Evolutionary conservation across 2,329 filamentous ascomycete genomes (phyloP), one percentile per base, ranked within the genome.

Genomic region (Aspergillus vadensis): DNA sequence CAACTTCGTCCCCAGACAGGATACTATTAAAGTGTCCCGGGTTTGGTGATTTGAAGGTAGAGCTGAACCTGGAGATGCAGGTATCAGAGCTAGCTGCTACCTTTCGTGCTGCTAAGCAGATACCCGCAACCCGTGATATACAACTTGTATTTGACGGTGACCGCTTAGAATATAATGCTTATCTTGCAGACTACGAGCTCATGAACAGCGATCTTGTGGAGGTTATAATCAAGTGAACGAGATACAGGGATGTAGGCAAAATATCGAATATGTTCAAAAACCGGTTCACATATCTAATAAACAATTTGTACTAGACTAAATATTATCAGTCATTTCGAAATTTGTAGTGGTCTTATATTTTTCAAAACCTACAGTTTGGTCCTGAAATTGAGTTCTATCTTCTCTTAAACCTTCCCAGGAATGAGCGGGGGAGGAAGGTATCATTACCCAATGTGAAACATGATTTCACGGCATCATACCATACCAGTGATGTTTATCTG

Each of bases 71-170:
- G 8, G 69, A 81, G 57, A 91, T 87, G 1, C 82, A 80, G 2
- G 81, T 92, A 23, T 82, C 81, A 32, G 86, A 84, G 56, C 81
- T 96, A 55, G 78, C 90, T 17, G 79, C 78, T 41, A 84, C 82
- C 3, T 94, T 90, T 72, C 83, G 86, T 54, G 79, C 79, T 39
- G 78, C 82, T 65, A 81, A 83, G 30, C 68, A 79, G 0, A 72
- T 93, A 17, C 74, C 77, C 0, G 70, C 77, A 1, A 81, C 83
- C 4, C 83, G 81, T 65, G 74, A 81, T 0, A 77, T 95, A 3
- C 81, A 82, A 39, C 78, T 96, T 10, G 80, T 83, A 66, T 93
- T 92, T 74, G 92, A 96, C 67, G 92, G 92, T 14, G 91, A 93
- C 54, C 78, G 80, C 50, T 77, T 96, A 27, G 84, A 88, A 80